Conservation (phyloP, 208 protist species). For the Endotrypanum monterogeii region DNA sequence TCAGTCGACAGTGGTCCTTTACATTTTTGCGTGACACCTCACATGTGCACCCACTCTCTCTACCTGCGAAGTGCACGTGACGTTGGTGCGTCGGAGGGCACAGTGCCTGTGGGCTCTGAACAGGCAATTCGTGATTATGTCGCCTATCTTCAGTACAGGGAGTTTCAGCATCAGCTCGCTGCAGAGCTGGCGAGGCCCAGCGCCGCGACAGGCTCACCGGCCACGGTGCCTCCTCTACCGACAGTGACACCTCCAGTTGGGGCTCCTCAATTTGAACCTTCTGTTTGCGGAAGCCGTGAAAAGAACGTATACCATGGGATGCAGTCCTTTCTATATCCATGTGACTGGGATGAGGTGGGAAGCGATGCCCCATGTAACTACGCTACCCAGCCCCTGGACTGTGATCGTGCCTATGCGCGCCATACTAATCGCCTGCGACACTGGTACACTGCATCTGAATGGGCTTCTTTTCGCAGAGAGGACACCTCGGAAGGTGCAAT, state of each 20-base stretch:
- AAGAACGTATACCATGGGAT: neutral
- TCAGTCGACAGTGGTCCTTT: conserved; percentile 30
- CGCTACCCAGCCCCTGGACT: conserved; percentile 21
- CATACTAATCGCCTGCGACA: conserved; percentile 8
- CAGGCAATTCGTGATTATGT: conserved; percentile 43
- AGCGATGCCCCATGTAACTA: neutral
- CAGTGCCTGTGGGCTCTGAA: conserved; percentile 44
- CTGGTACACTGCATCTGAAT: conserved; percentile 12
- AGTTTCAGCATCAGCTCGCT: conserved; percentile 18
- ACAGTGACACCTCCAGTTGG: neutral
- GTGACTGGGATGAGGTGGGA: neutral
- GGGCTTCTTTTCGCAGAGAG: conserved; percentile 11
- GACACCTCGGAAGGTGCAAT: neutral
- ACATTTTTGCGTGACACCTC: conserved; percentile 7
- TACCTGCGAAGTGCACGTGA: conserved; percentile 47
- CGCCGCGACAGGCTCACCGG: neutral
- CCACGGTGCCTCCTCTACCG: neutral
- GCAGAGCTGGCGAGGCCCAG: conserved; percentile 15
- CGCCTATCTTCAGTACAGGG: conserved; percentile 39
- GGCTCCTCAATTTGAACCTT: neutral
- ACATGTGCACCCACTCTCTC: conserved; percentile 31
- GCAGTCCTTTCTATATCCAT: neutral
- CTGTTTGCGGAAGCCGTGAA: no score
- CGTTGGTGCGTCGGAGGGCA: conserved; percentile 40
- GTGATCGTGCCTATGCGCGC: conserved; percentile 21